These are phyloP conservation scores for Kurtzmaniella quercitrusa DNA, from an alignment of 1,139 yeast genomes.

Conservation along the genomic window DNA sequence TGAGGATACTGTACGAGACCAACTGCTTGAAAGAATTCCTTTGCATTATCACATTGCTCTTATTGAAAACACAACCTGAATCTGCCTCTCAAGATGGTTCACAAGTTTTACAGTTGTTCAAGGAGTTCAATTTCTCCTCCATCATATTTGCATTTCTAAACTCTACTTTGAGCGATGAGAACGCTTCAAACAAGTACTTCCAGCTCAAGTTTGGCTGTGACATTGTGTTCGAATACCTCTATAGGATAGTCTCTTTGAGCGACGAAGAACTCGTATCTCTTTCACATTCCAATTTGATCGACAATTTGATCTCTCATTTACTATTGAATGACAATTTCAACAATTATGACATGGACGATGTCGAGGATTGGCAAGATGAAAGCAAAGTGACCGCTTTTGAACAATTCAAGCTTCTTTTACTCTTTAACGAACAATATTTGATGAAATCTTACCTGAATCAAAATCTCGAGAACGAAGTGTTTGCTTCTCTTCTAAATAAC, in stretches of 20 bases:
- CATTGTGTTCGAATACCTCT: slow-evolving; percentile 41
- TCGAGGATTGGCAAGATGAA: slow-evolving; percentile 48
- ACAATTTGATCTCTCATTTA: slow-evolving; percentile 46
- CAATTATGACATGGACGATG: slow-evolving; percentile 31
- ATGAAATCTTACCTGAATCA: slow-evolving; percentile 46
- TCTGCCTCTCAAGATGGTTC: slow-evolving; percentile 9
- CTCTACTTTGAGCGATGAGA: slow-evolving; percentile 11
- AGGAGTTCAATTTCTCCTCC: slow-evolving; percentile 45
- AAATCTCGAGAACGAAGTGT: slow-evolving; percentile 42
- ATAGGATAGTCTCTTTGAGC: slow-evolving; percentile 28
- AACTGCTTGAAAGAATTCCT: slow-evolving; percentile 32
- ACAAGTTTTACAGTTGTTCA: slow-evolving; percentile 22
- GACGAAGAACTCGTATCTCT: slow-evolving; percentile 32
- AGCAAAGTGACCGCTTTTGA: slow-evolving; percentile 63
- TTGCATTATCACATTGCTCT: slow-evolving; percentile 30
- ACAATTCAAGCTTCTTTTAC: slow-evolving; percentile 67
- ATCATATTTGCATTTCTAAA: slow-evolving; percentile 37
- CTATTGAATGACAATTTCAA: slow-evolving; percentile 47
- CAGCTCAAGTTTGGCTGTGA: slow-evolving; percentile 39
- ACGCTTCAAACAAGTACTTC: slow-evolving; percentile 22
- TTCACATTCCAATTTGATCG: slow-evolving; percentile 26
- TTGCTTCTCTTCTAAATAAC: slow-evolving; percentile 35
- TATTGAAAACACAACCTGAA: slow-evolving; percentile 24
- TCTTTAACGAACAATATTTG: slow-evolving; percentile 82
- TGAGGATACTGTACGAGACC: slow-evolving; percentile 17